Conservation (phyloP, 2,329 filamentous ascomycete species). For the Aspergillus melleus region DNA sequence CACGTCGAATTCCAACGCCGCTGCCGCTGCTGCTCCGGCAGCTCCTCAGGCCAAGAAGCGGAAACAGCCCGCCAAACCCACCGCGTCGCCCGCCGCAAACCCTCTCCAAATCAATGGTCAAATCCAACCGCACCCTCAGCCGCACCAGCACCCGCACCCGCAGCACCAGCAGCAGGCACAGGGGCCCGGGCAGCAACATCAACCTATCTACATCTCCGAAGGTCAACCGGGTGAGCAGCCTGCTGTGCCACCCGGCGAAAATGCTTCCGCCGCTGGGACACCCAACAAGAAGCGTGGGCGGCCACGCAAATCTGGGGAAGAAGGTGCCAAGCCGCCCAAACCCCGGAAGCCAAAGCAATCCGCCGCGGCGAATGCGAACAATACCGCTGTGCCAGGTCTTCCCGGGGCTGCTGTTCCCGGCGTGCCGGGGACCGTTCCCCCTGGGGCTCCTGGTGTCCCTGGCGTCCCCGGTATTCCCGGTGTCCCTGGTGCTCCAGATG, state of each 20-base stretch:
- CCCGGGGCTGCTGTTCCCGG: not conserved
- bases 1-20: not conserved
- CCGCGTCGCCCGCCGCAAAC: constrained; percentile 7
- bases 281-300: constrained; percentile 31
- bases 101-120: constrained; percentile 16
- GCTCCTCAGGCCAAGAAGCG: constrained; percentile 9
- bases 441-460: constrained; percentile 14
- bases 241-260: not conserved
- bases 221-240: not conserved
- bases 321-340: constrained; percentile 14
- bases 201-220: constrained; percentile 8
- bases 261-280: constrained; percentile 6
- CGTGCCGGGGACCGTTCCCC: constrained; percentile 15
- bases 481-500: not conserved
- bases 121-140: not conserved
- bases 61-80: constrained; percentile 10
- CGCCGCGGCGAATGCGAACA: constrained; percentile 19
- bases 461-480: not conserved
- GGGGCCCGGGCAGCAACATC: not conserved
- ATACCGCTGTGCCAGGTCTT: constrained; percentile 10
- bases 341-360: constrained; percentile 17
- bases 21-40: not conserved
- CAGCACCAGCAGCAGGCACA: no score
- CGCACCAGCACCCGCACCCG: no score
- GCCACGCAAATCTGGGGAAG: constrained; percentile 28